A percentile compares a stretch with the other conserved stretches of the same genome.
These are phyloP conservation scores for Pulveroboletus sp. DNA, from an alignment of 768 basidiomycete genomes.

Conservation along the genomic window DNA sequence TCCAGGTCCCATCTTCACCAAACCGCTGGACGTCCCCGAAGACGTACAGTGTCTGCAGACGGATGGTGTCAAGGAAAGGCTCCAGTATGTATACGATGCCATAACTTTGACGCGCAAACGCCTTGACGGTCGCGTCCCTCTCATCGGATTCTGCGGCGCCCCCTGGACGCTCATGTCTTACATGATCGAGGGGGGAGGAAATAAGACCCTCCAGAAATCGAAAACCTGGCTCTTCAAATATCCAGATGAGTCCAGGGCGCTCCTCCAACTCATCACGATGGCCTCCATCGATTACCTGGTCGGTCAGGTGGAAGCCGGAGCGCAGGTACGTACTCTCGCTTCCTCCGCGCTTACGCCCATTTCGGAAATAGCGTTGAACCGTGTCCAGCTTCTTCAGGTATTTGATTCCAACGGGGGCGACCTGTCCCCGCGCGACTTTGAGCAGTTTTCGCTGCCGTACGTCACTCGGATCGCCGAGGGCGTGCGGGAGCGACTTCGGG, in stretches of 20 bases:
- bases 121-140: constrained; percentile 83
- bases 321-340: constrained; percentile 63
- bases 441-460: constrained; percentile 77
- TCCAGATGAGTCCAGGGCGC: constrained; percentile 74
- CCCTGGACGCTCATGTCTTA: constrained; percentile 99
- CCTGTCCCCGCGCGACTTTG: constrained; percentile 84
- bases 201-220: constrained; percentile 83
- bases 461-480: constrained; percentile 66
- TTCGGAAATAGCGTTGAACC: not conserved
- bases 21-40: constrained; percentile 73
- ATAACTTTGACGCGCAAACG: constrained; percentile 79
- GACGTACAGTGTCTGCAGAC: constrained; percentile 62
- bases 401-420: constrained; percentile 98
- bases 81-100: constrained; percentile 91
- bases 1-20: constrained; percentile 84
- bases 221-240: constrained; percentile 95
- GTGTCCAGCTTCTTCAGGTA: constrained; percentile 81
- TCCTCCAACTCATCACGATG: constrained; percentile 78
- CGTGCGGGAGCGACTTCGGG: constrained; percentile 57
- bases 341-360: too few relatives aligned
- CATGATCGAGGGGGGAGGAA: constrained; percentile 96
- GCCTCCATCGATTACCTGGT: constrained; percentile 88
- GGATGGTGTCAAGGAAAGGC: constrained; percentile 78
- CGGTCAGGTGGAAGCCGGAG: constrained; percentile 91
- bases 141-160: constrained; percentile 96